Evolutionary conservation across 805 yeast genomes (phyloP), one percentile per base, ranked within the genome.

Genomic region (Sugiyamaella qingdaonensis): DNA sequence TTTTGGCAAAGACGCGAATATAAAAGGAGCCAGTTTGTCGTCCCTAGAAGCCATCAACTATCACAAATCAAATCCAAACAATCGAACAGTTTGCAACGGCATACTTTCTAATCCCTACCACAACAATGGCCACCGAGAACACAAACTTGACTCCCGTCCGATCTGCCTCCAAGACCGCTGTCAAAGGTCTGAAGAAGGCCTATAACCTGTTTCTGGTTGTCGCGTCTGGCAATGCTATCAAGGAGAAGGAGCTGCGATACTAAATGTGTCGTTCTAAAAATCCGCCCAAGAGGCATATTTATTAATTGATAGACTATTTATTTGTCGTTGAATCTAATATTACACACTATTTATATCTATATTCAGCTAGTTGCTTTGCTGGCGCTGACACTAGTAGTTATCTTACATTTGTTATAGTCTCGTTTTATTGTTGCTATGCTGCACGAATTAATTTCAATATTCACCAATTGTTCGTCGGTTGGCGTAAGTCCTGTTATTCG

Each of bases 191-290:
- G 16, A 16, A 21, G 19, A 39, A 39, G 43, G 43, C 43, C 43
- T 39, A 39, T 21, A 39, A 39, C 43, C 16, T 39, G 13, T 39
- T 39, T 9, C 13, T 39, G 43, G 43, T 39, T 39, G 43, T 39
- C 43, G 43, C 43, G 3, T 39, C 43, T 39, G 43, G 43, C 43
- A 39, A 39, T 16, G 43, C 43, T 9, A 39, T 39, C 43, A 39
- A 39, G 43, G 24, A 39, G 16, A 39, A 39, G 43, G 43, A 39
- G 21, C 21, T 39, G 3, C 24, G 5, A 14, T 39, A 16, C 43
- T 39, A 39, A 39, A 16, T 16, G 24, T 19, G 24, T 4, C 24
- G 24, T 5, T 10, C 13, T 14, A 11, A 39, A 10, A 39, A 16
- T 39, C 21, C 19, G 19, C 16, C 10, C 13, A 16, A 4, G 21